Conservation (phyloP, 2,329 filamentous ascomycete genomes). For the Fusarium papillatum region DNA sequence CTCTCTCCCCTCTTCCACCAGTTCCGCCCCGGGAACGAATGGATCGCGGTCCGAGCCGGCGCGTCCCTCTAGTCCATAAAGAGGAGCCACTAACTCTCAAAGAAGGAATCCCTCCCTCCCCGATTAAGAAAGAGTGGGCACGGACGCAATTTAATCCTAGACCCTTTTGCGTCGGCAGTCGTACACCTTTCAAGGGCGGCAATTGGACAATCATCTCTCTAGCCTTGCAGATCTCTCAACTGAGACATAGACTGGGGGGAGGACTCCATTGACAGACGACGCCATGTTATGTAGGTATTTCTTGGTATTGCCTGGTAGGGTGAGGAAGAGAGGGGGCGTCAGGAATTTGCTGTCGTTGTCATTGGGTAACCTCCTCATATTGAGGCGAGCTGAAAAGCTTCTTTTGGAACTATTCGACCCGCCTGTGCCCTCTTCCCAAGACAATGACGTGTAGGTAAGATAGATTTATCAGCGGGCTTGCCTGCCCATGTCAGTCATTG, state of each 20-base stretch:
- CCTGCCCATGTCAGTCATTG: background rate
- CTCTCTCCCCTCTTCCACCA: background rate
- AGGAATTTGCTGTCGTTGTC: background rate
- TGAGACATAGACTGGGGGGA: slow-evolving; percentile 21
- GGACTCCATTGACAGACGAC: background rate
- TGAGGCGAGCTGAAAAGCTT: slow-evolving; percentile 34
- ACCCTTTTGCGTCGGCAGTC: slow-evolving; percentile 1
- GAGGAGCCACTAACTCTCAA: background rate
- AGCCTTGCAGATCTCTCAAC: slow-evolving; percentile 32
- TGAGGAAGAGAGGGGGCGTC: background rate
- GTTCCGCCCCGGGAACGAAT: background rate
- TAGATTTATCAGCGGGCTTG: background rate
- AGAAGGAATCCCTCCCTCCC: background rate
- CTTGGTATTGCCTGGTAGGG: no score
- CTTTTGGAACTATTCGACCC: slow-evolving; percentile 20
- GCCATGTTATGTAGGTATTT: background rate
- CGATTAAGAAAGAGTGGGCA: background rate
- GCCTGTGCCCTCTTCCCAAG: slow-evolving; percentile 1
- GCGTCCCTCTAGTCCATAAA: background rate
- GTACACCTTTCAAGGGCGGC: background rate
- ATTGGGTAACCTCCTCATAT: background rate
- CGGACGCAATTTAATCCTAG: background rate
- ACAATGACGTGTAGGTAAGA: slow-evolving; percentile 26
- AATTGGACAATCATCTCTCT: slow-evolving; percentile 9
- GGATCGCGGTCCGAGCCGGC: slow-evolving; percentile 15